phyloP scores from a whole-genome alignment of 2,329 filamentous ascomycete genomes.

The Talaromyces pinophilus region DNA sequence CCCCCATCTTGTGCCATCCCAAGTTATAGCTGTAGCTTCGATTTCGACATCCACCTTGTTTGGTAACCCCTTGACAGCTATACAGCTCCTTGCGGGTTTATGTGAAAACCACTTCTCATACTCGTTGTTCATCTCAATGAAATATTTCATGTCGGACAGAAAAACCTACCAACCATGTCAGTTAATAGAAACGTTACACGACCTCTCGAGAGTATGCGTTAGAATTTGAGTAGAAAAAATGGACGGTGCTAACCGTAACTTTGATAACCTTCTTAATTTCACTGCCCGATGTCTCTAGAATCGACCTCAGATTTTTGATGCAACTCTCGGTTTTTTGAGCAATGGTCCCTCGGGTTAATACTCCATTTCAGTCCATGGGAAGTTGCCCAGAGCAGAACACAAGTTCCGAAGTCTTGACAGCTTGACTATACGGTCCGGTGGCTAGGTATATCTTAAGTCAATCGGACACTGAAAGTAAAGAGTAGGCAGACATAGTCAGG shows the following conservation, averaged over 20 bases:
- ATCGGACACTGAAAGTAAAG: neutral
- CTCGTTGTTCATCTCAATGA: neutral
- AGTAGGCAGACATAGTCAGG: neutral
- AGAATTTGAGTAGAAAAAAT: neutral
- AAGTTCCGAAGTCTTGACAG: neutral
- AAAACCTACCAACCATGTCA: neutral
- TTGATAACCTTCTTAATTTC: neutral
- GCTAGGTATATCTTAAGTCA: neutral
- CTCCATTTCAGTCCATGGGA: neutral
- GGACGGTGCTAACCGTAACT: neutral
- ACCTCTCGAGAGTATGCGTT: neutral
- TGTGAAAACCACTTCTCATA: conserved; percentile 2
- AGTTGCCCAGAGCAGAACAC: conserved; percentile 5
- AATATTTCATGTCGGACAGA: neutral
- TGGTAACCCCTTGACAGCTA: neutral
- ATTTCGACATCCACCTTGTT: conserved; percentile 3
- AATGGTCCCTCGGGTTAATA: neutral
- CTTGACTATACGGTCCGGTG: conserved; percentile 1
- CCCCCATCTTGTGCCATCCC: neutral
- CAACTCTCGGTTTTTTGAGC: neutral
- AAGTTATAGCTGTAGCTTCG: neutral
- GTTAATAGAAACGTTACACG: neutral
- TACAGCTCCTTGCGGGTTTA: neutral
- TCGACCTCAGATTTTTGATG: neutral
- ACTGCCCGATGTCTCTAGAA: neutral